Evolutionary conservation across 2,329 filamentous ascomycete species (phyloP).

Genomic region (Cucurbitaria berberidis): DNA sequence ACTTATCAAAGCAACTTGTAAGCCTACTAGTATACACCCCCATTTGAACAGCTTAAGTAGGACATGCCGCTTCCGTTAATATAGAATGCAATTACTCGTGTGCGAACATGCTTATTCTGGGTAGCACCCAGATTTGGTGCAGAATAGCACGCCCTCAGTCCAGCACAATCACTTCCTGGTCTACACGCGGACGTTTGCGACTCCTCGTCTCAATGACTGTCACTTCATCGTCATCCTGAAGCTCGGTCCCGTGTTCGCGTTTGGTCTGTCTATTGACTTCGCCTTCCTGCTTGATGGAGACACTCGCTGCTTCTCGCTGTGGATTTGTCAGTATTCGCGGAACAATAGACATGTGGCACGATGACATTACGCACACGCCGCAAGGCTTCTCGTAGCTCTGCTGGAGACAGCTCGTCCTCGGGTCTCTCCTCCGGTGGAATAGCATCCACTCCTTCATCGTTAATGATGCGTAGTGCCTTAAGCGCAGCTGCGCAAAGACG

Average conservation of each 20-base stretch:
- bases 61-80: too few relatives aligned
- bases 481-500: constrained; percentile 3
- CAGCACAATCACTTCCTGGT: constrained; percentile 9
- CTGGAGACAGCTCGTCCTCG: constrained; percentile 1
- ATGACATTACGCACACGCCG: not conserved
- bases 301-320: not conserved
- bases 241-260: not conserved
- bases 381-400: constrained; percentile 7
- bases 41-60: too few relatives aligned
- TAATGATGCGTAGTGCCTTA: constrained; percentile 2
- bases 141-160: not conserved
- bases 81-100: too few relatives aligned
- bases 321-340: not conserved
- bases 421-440: constrained; percentile 1
- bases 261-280: not conserved
- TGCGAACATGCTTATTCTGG: too few relatives aligned
- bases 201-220: not conserved
- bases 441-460: not conserved
- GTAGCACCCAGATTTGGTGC: not conserved
- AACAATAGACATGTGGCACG: too few relatives aligned
- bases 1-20: too few relatives aligned
- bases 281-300: constrained; percentile 1
- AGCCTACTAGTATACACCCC: too few relatives aligned
- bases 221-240: constrained; percentile 1
- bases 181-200: constrained; percentile 8